phyloP scores from a whole-genome alignment of 495 filamentous ascomycete species.

The Letharia columbiana region DNA sequence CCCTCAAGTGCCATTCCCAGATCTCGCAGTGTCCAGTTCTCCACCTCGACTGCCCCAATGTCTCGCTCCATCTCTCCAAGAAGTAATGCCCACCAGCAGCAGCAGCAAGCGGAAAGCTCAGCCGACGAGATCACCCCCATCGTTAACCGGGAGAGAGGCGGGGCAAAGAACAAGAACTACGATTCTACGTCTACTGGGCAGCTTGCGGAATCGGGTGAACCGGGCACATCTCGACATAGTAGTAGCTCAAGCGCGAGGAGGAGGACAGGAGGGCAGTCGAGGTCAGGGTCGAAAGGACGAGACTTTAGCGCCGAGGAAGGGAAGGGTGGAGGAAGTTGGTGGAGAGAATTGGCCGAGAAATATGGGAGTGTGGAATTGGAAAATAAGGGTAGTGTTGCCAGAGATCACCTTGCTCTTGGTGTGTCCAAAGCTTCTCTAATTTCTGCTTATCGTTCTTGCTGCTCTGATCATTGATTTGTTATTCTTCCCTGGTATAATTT shows the following conservation, averaged over 20 bases:
- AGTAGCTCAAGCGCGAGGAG: constrained; percentile 15
- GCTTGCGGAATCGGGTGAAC: not conserved
- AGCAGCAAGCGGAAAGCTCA: constrained; percentile 19
- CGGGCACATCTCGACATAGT: not conserved
- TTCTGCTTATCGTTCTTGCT: constrained; percentile 4
- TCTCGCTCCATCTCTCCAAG: constrained; percentile 14
- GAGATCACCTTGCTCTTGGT: constrained; percentile 94
- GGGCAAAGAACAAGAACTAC: constrained; percentile 14
- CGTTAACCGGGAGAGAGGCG: constrained; percentile 21
- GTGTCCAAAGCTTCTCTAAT: constrained; percentile 26
- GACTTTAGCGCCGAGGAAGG: not conserved
- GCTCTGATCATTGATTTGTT: not conserved
- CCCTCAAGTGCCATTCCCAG: constrained; percentile 1
- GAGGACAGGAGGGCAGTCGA: not conserved
- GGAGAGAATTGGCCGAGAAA: constrained; percentile 47
- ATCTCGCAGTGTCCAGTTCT: constrained; percentile 16
- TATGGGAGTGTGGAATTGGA: constrained; percentile 84
- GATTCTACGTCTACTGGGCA: constrained; percentile 10
- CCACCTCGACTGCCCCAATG: constrained; percentile 8
- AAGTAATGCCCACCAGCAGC: constrained; percentile 6
- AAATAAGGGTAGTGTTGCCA: constrained; percentile 91
- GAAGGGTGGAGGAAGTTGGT: constrained; percentile 36
- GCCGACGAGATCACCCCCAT: constrained; percentile 31
- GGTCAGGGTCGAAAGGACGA: not conserved
- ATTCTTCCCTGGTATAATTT: not conserved